phyloP scores from a whole-genome alignment of 768 basidiomycete genomes.

The Calocybe indica region DNA sequence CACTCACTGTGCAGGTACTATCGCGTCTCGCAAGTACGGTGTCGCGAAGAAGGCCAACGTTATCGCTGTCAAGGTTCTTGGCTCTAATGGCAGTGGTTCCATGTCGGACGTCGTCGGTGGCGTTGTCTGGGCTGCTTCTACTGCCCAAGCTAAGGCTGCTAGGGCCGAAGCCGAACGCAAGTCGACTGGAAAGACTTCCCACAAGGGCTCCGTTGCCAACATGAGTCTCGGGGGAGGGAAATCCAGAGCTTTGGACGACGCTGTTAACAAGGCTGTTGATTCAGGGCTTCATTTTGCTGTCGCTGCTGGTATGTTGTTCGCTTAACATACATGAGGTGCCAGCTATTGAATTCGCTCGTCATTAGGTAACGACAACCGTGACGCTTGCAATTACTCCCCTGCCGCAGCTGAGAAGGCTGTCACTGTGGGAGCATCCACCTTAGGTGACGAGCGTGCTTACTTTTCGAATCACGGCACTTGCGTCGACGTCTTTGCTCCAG shows the following conservation, averaged over 20 bases:
- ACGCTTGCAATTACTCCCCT: constrained; percentile 92
- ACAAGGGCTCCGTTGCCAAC: constrained; percentile 95
- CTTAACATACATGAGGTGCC: neutral
- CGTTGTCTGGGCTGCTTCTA: constrained; percentile 69
- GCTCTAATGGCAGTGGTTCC: constrained; percentile 88
- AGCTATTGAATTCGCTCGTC: constrained; percentile 2
- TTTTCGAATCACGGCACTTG: constrained; percentile 92
- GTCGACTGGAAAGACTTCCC: constrained; percentile 69
- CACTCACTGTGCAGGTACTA: constrained; percentile 92
- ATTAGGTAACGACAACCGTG: constrained; percentile 73
- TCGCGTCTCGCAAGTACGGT: constrained; percentile 90
- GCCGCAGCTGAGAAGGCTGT: constrained; percentile 85
- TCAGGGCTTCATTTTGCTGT: constrained; percentile 93
- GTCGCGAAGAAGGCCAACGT: constrained; percentile 92
- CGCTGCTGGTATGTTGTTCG: constrained; percentile 69
- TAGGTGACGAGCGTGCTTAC: constrained; percentile 77
- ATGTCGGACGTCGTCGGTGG: constrained; percentile 94
- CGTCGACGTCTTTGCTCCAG: constrained; percentile 91
- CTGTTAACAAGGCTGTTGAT: constrained; percentile 81
- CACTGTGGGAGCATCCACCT: constrained; percentile 89
- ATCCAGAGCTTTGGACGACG: constrained; percentile 74
- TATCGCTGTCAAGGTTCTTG: constrained; percentile 89
- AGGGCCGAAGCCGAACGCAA: constrained; percentile 60
- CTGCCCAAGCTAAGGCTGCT: constrained; percentile 47
- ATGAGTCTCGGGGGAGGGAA: constrained; percentile 98